phyloP scores from a whole-genome alignment of 2,329 filamentous ascomycete species.

The Curvularia sp. region DNA sequence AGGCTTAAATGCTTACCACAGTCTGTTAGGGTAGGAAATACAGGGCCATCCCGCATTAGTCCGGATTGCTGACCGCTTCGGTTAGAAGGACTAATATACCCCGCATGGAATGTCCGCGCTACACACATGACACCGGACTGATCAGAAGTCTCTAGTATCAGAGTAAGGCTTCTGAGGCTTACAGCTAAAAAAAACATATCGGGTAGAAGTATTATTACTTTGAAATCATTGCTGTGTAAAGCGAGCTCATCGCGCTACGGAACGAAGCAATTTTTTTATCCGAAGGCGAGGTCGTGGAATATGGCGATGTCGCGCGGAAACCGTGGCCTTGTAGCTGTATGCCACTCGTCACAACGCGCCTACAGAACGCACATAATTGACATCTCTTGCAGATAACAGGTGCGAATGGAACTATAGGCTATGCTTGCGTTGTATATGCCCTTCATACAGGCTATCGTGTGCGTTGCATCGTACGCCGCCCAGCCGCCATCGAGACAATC shows the following conservation, averaged over 20 bases:
- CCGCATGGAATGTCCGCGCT: neutral
- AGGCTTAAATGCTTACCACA: neutral
- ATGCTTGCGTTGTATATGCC: constrained; percentile 39
- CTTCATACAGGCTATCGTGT: constrained; percentile 41
- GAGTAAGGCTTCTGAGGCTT: neutral
- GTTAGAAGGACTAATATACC: neutral
- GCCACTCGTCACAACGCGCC: neutral
- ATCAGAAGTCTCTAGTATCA: neutral
- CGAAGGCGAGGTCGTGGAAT: neutral
- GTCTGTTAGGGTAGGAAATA: neutral
- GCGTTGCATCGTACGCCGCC: constrained; percentile 43
- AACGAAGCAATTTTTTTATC: neutral
- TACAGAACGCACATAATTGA: constrained; percentile 4
- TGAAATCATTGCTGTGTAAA: neutral
- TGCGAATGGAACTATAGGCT: constrained; percentile 48
- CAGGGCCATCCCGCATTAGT: neutral
- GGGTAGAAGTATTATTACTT: neutral
- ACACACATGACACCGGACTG: neutral
- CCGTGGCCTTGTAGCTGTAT: constrained; percentile 39
- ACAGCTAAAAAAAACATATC: neutral
- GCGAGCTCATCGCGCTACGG: neutral
- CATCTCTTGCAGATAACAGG: constrained; percentile 40
- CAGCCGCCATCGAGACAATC: constrained; percentile 36
- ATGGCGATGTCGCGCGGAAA: constrained; percentile 1
- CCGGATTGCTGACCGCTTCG: neutral